Base-by-base conservation (phyloP, 306 rosid genomes). In the Medicago ruthenica region DNA sequence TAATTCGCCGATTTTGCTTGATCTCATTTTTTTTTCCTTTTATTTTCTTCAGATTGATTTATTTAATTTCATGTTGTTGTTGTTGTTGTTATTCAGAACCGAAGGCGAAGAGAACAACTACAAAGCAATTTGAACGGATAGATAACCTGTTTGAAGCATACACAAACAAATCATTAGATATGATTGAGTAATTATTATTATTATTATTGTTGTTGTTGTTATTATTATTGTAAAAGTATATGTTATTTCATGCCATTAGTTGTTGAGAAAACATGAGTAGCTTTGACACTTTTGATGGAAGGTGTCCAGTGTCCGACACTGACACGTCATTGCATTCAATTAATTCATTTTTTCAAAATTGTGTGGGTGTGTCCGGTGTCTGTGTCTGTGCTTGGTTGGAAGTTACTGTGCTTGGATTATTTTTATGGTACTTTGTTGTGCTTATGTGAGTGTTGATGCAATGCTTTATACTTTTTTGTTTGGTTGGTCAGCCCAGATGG, bases 401-500 rank as follows among this genome's bases (percentile, higher is more conserved):
- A 27, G 31, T 27, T 27, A 27, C 31, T 27, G 31, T 27, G 4
- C 31, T 27, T 27, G 4, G 31, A 27, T 27, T 27, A 27, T 27
- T 27, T 27, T 24, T 27, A 27, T 27, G 31, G 31, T 3, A 27
- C 31, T 27, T 27, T 27, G 31, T 27, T 27, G 31, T 27, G 31
- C 31, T 54, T 55, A 44, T 37, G 31, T 53, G 60, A 67, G 63
- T 71, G 74, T 63, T 80, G 39, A 55, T 71, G 31, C 45, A 66
- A 65, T 57, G 68, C 39, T 77, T 54, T 60, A 42, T 80, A 55
- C 77, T 60, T 61, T 60, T 80, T 60, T 79, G 55, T 73, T 85
- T 82, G 75, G 64, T 86, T 82, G 77, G 75, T 59, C 87, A 90
- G 96, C 83, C 96, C 96, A 12, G 87, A 79, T 47, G 96, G 96